Evolutionary conservation across 108 stramenopile species (phyloP).

Genomic region (Schizochytrium sp.): DNA sequence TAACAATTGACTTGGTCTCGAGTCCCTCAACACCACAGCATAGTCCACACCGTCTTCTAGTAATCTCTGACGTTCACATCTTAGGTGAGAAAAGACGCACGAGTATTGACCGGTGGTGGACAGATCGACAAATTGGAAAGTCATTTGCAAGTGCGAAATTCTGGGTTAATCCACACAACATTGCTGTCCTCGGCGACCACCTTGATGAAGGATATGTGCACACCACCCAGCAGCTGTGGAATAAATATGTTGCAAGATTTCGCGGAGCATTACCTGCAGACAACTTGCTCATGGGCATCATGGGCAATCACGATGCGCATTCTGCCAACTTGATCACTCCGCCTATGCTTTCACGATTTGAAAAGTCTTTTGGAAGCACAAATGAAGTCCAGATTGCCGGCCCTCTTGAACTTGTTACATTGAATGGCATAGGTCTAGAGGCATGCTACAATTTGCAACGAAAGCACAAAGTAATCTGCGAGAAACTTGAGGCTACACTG

Average conservation of each 20-base stretch:
- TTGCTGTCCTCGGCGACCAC: not conserved
- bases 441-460: not conserved
- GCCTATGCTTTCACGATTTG: not conserved
- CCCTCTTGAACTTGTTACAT: not conserved
- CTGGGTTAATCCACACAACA: not conserved
- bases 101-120: conserved; percentile 22
- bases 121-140: not conserved
- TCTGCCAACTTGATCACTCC: not conserved
- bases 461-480: not conserved
- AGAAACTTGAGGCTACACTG: not conserved
- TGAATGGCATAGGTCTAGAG: conserved; percentile 14
- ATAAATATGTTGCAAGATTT: not conserved
- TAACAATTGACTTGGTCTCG: not conserved
- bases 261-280: not conserved
- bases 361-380: not conserved
- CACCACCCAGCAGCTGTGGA: not conserved
- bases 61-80: not conserved
- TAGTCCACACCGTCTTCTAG: not conserved
- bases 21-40: not conserved
- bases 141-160: not conserved
- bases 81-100: not conserved
- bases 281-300: not conserved
- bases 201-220: conserved; percentile 12
- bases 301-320: conserved; percentile 2
- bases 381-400: not conserved